Base-by-base conservation (phyloP, 495 filamentous ascomycete genomes). In the Beverwykella pulmonaria region DNA sequence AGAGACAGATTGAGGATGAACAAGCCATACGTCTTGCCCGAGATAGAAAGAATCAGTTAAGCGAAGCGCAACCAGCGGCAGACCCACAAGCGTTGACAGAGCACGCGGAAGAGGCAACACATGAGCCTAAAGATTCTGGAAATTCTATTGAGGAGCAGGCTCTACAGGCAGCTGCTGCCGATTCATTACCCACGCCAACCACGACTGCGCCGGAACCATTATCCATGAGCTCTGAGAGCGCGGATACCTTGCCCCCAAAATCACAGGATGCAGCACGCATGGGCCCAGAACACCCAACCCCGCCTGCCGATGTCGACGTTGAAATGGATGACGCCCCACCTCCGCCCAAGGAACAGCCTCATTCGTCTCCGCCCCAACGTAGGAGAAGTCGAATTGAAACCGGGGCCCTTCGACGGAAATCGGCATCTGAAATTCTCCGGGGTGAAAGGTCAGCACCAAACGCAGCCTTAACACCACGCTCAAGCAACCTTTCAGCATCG, bases 371-470 rank as follows among this genome's bases (percentile, higher is more conserved):
- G 9, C 76, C 80, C 22, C 84, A 84, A 71, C 79, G 82, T 57
- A 87, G 86, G 83, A 88, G 81, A 27, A 90, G 83, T 32, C 78
- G 83, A 71, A 84, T 87, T 56, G 87, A 82, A 27, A 90, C 87
- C 20, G 87, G 86, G 52, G 85, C 87, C 19, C 84, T 89, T 69
- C 81, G 83, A 30, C 87, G 90, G 54, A 92, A 90, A 70, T 88
- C 87, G 25, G 87, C 91, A 12, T 87, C 87, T 15, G 89, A 92
- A 67, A 89, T 90, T 25, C 76, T 91, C 10, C 84, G 86, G 20
- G 88, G 86, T 22, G 87, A 89, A 22, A 61, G 58, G 41, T 5
- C 55, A 46, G 50, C 36, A 10, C 47, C 54, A 8, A 64, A 47
- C 34, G 54, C 53, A 15, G 81, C 80, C 12, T 84, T 85, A 3